These are phyloP conservation scores for Yarrowia sp. DNA, from an alignment of 805 yeast genomes.

Conservation along the genomic window DNA sequence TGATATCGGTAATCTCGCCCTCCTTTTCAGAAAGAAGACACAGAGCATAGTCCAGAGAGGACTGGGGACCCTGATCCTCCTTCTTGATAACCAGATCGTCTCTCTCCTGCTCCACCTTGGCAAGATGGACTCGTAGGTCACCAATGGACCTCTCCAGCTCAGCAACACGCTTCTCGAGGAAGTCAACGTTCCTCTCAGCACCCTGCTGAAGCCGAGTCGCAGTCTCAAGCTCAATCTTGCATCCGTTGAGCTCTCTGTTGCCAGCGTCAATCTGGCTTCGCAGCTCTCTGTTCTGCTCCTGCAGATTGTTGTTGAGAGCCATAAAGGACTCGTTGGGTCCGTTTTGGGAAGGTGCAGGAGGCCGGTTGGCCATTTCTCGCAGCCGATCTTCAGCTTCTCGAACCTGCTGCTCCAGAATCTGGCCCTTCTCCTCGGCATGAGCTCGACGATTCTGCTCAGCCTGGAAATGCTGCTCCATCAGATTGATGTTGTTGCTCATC, in stretches of 20 bases:
- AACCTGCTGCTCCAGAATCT: conserved; percentile 21
- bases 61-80: conserved; percentile 18
- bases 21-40: conserved; percentile 35
- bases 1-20: conserved; percentile 11
- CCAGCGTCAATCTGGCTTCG: conserved; percentile 11
- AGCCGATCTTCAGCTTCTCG: conserved; percentile 21
- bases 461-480: conserved; percentile 35
- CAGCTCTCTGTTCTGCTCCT: conserved; percentile 22
- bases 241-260: conserved; percentile 9
- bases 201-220: conserved; percentile 30
- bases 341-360: not conserved
- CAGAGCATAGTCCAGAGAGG: conserved; percentile 27
- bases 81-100: conserved; percentile 1
- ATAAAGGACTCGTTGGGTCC: conserved; percentile 4
- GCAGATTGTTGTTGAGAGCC: conserved; percentile 28
- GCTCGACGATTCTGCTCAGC: conserved; percentile 27
- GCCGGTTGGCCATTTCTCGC: conserved; percentile 1
- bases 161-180: conserved; percentile 27
- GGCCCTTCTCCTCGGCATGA: conserved; percentile 32
- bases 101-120: conserved; percentile 29
- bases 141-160: conserved; percentile 18
- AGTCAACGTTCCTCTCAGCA: conserved; percentile 28
- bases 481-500: conserved; percentile 14
- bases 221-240: conserved; percentile 1
- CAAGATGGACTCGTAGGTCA: conserved; percentile 23